Evolutionary conservation across 2,329 filamentous ascomycete species (phyloP), one percentile per base, ranked within the genome.

Genomic region (Paecilomyces sp.): DNA sequence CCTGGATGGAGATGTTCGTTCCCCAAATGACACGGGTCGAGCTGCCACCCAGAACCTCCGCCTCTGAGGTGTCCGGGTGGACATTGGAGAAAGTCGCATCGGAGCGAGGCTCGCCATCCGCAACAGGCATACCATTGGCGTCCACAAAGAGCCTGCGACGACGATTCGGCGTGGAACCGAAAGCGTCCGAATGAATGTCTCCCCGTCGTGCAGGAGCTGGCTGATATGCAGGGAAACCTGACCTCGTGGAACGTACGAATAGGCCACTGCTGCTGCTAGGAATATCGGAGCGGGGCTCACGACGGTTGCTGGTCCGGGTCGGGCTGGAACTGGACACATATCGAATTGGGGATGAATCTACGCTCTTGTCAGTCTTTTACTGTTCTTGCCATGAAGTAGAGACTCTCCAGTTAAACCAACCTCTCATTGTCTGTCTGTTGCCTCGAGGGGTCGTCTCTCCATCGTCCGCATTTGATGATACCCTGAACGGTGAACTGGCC

Each of bases 281-380:
- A 62, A 91, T 80, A 71, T 93, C 87, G 57, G 89, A 88, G 64
- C 88, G 86, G 57, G 80, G 79, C 55, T 83, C 80, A 64, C 83
- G 77, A 59, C 82, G 75, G 55, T 71, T 76, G 57, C 78, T 76
- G 63, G 79, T 71, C 70, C 85, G 85, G n/a, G 85, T 87, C 28
- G 91, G 91, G 70, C 90, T 96, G 41, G 93, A 96, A 75, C 91
- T 96, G 36, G 91, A 87, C 59, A 91, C 90, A 72, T 97, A 97
- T 73, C 88, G 86, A 66, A 97, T 91, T 1, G 93, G 93, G 0
- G 93, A 97, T 0, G 93, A 97, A 70, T 92, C 93, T 96, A 66
- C 1, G 56, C 18, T 8, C 57, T 22, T 62, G 57, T 70, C 58
- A 74, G 63, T 55, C 18, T 55, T 13, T 15, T 18, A 5, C 25